Evolutionary conservation across 1,139 yeast species (phyloP), one percentile per base, ranked within the genome.

Genomic region (Nakaseomyces sp.): DNA sequence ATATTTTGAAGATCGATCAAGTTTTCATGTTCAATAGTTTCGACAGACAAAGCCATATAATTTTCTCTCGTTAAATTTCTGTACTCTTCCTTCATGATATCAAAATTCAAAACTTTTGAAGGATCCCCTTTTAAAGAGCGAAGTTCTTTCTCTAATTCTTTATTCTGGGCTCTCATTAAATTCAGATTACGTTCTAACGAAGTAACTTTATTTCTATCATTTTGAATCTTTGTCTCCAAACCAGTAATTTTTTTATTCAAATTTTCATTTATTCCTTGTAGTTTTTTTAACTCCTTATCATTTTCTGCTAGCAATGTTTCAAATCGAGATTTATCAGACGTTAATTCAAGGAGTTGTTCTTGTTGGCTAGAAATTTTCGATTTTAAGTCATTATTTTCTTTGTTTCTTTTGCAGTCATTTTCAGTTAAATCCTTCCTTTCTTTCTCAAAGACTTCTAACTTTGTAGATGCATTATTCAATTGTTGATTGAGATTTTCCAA

Each of bases 1-100:
- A 59, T 46, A 42, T 65, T 64, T 43, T 58, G 64, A 18, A 61
- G 52, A 32, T 60, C 58, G 9, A 52, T 47, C 10, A 52, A 44
- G 17, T 50, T 50, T 41, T 58, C 37, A 3, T 44, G 37, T 36
- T 64, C 66, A 4, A 65, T 54, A 5, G 44, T 36, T 26, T 53
- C 58, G 46, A 65, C 49, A 42, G 51, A 52, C 22, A 64, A 53
- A 3, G 43, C 33, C 3, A 49, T 45, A 44, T 60, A 61, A 2
- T 41, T 41, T 30, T 47, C 49, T 17, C 12, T 32, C 7, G 24
- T 17, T 13, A 32, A 5, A 7, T 17, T 32, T 18, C 12, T 32
- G 15, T 32, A 12, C 5, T 18, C 24, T 8, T 1, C 10, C 10
- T 18, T 32, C 36, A 32, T 3, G 7, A 5, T 18, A 4, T 32